Conservation (phyloP, 352 stramenopile species). For the Phytophthora agathidicida region DNA sequence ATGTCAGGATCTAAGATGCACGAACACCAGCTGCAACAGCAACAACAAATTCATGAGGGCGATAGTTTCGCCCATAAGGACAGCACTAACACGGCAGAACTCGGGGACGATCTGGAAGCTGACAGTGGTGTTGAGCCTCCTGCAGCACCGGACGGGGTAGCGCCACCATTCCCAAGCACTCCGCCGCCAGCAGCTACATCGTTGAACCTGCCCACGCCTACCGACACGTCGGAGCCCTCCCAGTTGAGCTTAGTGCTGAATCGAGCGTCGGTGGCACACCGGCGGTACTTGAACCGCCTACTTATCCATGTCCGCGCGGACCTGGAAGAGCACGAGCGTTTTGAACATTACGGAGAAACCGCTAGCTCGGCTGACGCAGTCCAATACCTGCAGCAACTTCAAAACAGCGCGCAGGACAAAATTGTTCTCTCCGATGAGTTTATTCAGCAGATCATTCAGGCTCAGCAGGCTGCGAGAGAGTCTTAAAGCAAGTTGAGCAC, state of each 20-base stretch:
- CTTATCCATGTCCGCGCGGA: slow-evolving; percentile 72
- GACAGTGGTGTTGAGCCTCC: slow-evolving; percentile 30
- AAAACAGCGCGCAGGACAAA: slow-evolving; percentile 88
- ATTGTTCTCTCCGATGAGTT: slow-evolving; percentile 87
- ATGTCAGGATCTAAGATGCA: slow-evolving; percentile 62
- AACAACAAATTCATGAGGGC: slow-evolving; percentile 36
- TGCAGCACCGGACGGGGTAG: slow-evolving; percentile 23
- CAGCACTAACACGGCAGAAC: slow-evolving; percentile 32
- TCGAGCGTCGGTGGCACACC: slow-evolving; percentile 66
- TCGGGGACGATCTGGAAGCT: slow-evolving; percentile 25
- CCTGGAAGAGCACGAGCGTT: slow-evolving; percentile 78
- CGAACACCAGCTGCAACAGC: slow-evolving; percentile 54
- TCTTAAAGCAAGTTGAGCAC: slow-evolving; percentile 46
- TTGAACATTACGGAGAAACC: slow-evolving; percentile 74
- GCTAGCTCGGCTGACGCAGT: slow-evolving; percentile 85
- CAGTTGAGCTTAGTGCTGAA: slow-evolving; percentile 67
- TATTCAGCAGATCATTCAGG: slow-evolving; percentile 86
- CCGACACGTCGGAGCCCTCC: slow-evolving; percentile 51
- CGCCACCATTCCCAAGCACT: slow-evolving; percentile 22
- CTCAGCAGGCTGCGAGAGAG: slow-evolving; percentile 78
- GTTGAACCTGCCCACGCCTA: slow-evolving; percentile 18
- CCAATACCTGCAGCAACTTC: slow-evolving; percentile 85
- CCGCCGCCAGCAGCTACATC: slow-evolving; percentile 24
- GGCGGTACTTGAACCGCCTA: slow-evolving; percentile 72
- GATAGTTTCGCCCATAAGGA: slow-evolving; percentile 29